Percentiles rank a stretch among this genome's conserved stretches.
Evolutionary conservation across 2,329 filamentous ascomycete species (phyloP).

Genomic region (Xylaria sp.): DNA sequence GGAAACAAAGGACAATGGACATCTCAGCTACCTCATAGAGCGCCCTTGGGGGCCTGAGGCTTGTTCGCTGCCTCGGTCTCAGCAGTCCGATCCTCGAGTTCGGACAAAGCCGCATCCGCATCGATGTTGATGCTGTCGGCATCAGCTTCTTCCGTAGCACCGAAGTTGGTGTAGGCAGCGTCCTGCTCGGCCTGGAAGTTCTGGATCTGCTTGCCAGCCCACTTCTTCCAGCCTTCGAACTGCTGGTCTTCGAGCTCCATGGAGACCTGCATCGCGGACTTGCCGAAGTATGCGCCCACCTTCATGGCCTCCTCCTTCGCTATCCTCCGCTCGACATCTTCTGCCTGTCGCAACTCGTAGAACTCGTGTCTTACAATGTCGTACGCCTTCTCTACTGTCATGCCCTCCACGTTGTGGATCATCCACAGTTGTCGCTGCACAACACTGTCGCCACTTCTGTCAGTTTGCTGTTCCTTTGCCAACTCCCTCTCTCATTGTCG

Average conservation of each 20-base stretch:
- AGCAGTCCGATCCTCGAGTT: too few relatives aligned
- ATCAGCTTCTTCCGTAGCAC: conserved; percentile 17
- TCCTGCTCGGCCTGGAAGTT: conserved; percentile 24
- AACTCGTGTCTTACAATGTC: conserved; percentile 85
- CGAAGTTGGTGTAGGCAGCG: conserved; percentile 26
- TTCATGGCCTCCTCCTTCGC: conserved; percentile 81
- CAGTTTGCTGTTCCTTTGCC: conserved; percentile 1
- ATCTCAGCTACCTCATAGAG: not conserved
- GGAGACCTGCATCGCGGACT: conserved; percentile 65
- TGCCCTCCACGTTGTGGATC: conserved; percentile 56
- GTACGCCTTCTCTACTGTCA: conserved; percentile 67
- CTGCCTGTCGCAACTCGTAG: conserved; percentile 73
- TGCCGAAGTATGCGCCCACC: conserved; percentile 85
- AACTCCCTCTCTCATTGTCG: not conserved
- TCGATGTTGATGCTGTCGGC: conserved; percentile 11
- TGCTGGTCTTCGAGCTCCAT: conserved; percentile 75
- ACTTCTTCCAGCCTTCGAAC: conserved; percentile 74
- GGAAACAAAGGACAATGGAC: conserved; percentile 8
- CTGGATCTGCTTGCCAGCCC: conserved; percentile 29
- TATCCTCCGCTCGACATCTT: conserved; percentile 77
- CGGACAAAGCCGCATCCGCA: conserved; percentile 8
- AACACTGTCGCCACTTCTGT: conserved; percentile 54
- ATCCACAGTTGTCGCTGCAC: conserved; percentile 88
- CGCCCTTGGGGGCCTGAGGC: not conserved
- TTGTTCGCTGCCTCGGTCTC: not conserved